These are phyloP conservation scores for Lepidium sativum DNA, from an alignment of 345 rosid species.

Conservation along the genomic window DNA sequence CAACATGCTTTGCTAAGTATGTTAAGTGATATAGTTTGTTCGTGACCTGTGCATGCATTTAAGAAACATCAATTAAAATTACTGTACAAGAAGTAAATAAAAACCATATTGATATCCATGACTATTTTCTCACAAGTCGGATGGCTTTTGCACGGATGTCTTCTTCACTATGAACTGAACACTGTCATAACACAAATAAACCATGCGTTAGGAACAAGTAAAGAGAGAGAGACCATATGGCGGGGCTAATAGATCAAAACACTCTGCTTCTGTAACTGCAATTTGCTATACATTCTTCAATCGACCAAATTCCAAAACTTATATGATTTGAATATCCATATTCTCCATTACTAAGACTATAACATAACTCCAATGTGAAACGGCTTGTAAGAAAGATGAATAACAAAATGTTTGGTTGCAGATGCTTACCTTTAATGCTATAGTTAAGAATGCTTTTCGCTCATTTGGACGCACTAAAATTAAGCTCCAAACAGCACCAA, in stretches of 20 bases:
- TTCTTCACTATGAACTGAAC: slow-evolving; percentile 90
- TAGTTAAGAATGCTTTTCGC: slow-evolving; percentile 74
- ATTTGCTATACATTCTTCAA: neutral
- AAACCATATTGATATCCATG: neutral
- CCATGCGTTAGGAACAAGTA: no score
- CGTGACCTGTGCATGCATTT: slow-evolving; percentile 55
- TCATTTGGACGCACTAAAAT: slow-evolving; percentile 82
- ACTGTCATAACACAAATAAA: slow-evolving; percentile 44
- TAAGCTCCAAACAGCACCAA: slow-evolving; percentile 96
- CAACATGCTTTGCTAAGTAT: slow-evolving; percentile 62
- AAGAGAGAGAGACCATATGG: no score
- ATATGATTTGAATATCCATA: no score
- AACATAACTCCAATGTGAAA: neutral
- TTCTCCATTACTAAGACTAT: slow-evolving; percentile 10
- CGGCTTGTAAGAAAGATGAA: slow-evolving; percentile 3
- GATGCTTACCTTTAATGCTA: slow-evolving; percentile 68
- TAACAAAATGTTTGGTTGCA: neutral
- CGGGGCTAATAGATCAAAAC: neutral
- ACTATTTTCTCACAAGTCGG: slow-evolving; percentile 58
- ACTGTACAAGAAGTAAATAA: slow-evolving; percentile 3
- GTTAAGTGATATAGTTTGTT: slow-evolving; percentile 86
- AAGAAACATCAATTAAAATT: slow-evolving; percentile 24
- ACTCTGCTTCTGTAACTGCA: neutral
- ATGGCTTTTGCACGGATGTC: slow-evolving; percentile 88
- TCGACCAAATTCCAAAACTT: neutral